Evolutionary conservation across 176 grass and related monocot species (phyloP).

Genomic region (Dactylis glomerata): DNA sequence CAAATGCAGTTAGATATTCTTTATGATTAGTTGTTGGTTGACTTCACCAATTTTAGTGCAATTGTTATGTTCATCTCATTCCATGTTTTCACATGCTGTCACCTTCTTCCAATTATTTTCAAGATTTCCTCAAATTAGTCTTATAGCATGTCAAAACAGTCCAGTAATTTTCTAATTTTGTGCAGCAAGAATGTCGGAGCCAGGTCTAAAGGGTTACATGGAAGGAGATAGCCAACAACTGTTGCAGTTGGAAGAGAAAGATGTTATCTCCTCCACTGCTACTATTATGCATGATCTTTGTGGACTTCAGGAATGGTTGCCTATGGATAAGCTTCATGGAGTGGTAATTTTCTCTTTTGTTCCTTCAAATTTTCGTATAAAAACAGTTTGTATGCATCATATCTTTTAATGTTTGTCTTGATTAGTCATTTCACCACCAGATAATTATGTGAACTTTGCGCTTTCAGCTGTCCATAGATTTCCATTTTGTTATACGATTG

Average conservation of each 20-base stretch:
- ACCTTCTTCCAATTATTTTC: neutral
- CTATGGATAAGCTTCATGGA: constrained; percentile 74
- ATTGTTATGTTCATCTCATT: neutral
- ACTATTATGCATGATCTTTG: constrained; percentile 68
- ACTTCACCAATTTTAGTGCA: neutral
- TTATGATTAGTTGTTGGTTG: neutral
- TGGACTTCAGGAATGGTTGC: constrained; percentile 58
- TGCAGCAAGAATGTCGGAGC: constrained; percentile 48
- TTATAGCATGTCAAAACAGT: neutral
- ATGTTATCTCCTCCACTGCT: constrained; percentile 73
- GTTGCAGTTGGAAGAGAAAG: constrained; percentile 89
- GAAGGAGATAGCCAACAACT: constrained; percentile 72
- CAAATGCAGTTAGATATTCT: neutral
- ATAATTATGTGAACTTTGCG: neutral
- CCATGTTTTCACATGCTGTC: neutral
- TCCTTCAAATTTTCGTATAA: neutral
- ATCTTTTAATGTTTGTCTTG: neutral
- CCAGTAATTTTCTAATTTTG: neutral
- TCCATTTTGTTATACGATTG: no score
- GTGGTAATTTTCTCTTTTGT: constrained; percentile 41
- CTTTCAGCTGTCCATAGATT: neutral
- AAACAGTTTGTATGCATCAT: neutral
- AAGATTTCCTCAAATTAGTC: neutral
- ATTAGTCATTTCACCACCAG: neutral
- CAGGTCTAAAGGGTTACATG: constrained; percentile 47